These are phyloP conservation scores for Bauhinia variegata DNA, from an alignment of 306 rosid species.

Conservation along the genomic window DNA sequence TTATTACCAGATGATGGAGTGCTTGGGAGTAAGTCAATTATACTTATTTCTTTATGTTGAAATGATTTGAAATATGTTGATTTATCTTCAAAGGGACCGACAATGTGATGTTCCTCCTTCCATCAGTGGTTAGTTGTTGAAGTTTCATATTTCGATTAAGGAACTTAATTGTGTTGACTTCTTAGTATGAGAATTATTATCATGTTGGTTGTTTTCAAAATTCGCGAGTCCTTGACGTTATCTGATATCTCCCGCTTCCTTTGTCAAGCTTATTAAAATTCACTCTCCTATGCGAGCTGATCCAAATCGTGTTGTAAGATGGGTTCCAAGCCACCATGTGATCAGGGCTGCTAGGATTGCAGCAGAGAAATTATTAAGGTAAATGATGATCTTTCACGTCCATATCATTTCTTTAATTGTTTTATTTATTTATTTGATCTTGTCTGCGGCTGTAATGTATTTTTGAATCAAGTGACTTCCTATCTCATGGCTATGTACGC, in stretches of 20 bases:
- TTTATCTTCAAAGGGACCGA: not conserved
- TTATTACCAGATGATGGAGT: constrained; percentile 97
- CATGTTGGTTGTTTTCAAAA: constrained; percentile 20
- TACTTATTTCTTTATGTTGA: constrained; percentile 23
- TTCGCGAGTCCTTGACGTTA: not conserved
- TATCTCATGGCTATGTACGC: constrained; percentile 3
- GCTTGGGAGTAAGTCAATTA: constrained; percentile 83
- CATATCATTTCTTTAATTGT: not conserved
- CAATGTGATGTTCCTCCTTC: not conserved
- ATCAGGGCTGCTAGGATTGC: constrained; percentile 75
- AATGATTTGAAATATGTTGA: constrained; percentile 5
- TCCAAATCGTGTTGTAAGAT: constrained; percentile 79
- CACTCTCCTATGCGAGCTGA: constrained; percentile 96
- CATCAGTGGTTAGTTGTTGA: not conserved
- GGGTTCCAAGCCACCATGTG: constrained; percentile 70
- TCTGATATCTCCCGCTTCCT: constrained; percentile 32
- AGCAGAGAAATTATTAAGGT: constrained; percentile 82
- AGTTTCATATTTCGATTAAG: constrained; percentile 16
- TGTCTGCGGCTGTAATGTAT: constrained; percentile 30
- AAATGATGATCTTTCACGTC: constrained; percentile 15
- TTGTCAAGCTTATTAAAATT: constrained; percentile 84
- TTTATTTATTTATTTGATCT: constrained; percentile 18
- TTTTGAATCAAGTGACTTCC: constrained; percentile 14
- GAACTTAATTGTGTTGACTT: constrained; percentile 6
- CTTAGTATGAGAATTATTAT: constrained; percentile 11